Percentiles rank a stretch among this genome's conserved stretches.
These are phyloP conservation scores for Cyclostephanos tholiformis DNA, from an alignment of 108 stramenopile species.

Conservation along the genomic window DNA sequence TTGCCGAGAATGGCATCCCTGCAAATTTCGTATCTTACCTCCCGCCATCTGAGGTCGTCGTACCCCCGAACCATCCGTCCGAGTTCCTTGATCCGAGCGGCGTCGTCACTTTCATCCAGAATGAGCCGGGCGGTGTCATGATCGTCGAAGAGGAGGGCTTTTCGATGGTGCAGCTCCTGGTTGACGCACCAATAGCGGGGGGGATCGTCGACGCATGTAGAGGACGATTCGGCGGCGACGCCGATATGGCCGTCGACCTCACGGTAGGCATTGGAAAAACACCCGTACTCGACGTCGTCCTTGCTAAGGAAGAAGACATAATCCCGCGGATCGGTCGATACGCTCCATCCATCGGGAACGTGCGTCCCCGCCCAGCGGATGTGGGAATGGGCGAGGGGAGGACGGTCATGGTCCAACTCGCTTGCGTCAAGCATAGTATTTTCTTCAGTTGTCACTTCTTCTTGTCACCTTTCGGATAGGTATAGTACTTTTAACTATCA, in stretches of 20 bases:
- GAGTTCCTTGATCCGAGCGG: conserved; percentile 26
- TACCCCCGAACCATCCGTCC: conserved; percentile 36
- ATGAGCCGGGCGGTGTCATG: conserved; percentile 25
- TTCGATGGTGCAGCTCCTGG: conserved; percentile 41
- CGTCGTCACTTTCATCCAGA: conserved; percentile 25
- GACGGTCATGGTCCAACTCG: no score
- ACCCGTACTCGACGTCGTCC: conserved; percentile 33
- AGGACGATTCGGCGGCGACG: background rate
- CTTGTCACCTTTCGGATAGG: no score
- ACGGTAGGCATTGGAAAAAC: conserved; percentile 37
- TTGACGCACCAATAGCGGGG: conserved; percentile 34
- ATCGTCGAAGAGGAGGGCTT: conserved; percentile 34
- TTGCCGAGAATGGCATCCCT: conserved; percentile 40
- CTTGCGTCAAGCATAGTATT: no score
- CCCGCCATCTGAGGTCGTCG: conserved; percentile 39
- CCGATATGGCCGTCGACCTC: conserved; percentile 14
- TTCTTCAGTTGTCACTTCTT: no score
- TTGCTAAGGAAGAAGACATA: conserved; percentile 38
- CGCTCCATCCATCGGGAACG: background rate
- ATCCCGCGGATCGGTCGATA: conserved; percentile 13
- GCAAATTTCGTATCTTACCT: conserved; percentile 28
- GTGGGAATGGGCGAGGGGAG: no score
- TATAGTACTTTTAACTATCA: no score
- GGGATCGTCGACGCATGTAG: background rate
- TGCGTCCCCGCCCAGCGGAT: background rate